Conservation (phyloP, 176 grass and related monocot species). For the Ensete glaucum region DNA sequence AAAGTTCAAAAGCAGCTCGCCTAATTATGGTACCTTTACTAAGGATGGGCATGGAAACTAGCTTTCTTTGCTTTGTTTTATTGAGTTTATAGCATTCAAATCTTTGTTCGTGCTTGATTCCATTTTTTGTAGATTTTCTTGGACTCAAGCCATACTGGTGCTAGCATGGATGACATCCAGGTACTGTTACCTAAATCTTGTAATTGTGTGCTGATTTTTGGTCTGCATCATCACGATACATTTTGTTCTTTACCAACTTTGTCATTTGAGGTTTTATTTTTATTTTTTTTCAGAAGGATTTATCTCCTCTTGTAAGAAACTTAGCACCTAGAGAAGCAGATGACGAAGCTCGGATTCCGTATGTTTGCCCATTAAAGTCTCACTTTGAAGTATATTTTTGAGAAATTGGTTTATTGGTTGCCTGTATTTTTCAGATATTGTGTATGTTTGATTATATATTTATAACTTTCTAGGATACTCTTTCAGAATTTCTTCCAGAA, state of each 20-base stretch:
- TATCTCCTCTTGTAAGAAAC: conserved; percentile 87
- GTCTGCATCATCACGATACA: background rate
- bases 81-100: background rate
- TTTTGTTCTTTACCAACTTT: conserved; percentile 1
- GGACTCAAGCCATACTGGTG: conserved; percentile 67
- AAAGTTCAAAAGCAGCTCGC: conserved; percentile 84
- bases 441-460: too few species aligned
- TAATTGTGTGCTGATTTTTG: background rate
- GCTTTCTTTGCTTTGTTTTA: conserved; percentile 14
- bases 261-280: conserved; percentile 11
- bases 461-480: too few species aligned
- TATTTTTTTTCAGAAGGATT: conserved; percentile 51
- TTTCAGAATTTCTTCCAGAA: too few species aligned
- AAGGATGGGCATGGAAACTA: background rate
- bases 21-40: conserved; percentile 58
- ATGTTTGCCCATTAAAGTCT: conserved; percentile 24
- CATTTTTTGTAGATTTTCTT: conserved; percentile 62
- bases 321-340: conserved; percentile 74
- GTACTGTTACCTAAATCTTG: conserved; percentile 26
- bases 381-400: background rate
- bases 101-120: background rate
- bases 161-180: conserved; percentile 78
- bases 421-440: background rate
- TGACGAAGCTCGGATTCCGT: conserved; percentile 69
- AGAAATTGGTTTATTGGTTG: background rate